These are phyloP conservation scores for Podaxis sp. DNA, from an alignment of 768 basidiomycete species.

Conservation along the genomic window DNA sequence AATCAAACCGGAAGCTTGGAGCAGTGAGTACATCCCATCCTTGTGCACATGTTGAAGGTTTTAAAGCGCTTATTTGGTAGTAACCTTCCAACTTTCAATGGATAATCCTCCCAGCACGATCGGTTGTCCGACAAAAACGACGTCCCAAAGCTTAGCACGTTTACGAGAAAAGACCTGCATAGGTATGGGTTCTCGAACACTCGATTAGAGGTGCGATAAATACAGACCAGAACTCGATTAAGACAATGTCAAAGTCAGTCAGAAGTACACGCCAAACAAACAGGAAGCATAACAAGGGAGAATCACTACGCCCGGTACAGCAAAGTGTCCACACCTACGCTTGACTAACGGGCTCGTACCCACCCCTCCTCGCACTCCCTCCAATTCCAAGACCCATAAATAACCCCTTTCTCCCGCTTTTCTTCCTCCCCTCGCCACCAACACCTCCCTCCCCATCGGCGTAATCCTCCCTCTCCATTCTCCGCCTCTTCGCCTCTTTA, in stretches of 20 bases:
- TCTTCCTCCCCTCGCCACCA: conserved; percentile 29
- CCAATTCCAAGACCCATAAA: conserved; percentile 54
- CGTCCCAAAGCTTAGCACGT: too few species aligned
- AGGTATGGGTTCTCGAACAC: too few species aligned
- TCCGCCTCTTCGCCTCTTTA: conserved; percentile 60
- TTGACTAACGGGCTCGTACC: conserved; percentile 68
- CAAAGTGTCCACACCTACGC: conserved; percentile 24
- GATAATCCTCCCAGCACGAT: too few species aligned
- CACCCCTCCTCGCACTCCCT: conserved; percentile 42
- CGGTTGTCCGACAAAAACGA: too few species aligned
- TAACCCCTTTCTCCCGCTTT: conserved; percentile 40
- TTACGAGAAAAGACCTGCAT: too few species aligned
- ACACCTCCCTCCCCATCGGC: conserved; percentile 58
- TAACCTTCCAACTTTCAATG: too few species aligned
- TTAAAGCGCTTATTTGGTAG: too few species aligned
- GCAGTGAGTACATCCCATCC: too few species aligned
- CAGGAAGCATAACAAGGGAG: neutral
- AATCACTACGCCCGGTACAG: neutral
- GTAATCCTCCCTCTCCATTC: conserved; percentile 52
- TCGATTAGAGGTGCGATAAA: neutral
- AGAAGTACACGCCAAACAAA: neutral
- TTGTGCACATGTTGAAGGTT: too few species aligned
- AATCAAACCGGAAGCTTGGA: too few species aligned
- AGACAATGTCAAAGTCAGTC: neutral
- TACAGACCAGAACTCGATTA: neutral